Evolutionary conservation across 768 basidiomycete species (phyloP), one percentile per base, ranked within the genome.

Genomic region (Lactarius vividus): DNA sequence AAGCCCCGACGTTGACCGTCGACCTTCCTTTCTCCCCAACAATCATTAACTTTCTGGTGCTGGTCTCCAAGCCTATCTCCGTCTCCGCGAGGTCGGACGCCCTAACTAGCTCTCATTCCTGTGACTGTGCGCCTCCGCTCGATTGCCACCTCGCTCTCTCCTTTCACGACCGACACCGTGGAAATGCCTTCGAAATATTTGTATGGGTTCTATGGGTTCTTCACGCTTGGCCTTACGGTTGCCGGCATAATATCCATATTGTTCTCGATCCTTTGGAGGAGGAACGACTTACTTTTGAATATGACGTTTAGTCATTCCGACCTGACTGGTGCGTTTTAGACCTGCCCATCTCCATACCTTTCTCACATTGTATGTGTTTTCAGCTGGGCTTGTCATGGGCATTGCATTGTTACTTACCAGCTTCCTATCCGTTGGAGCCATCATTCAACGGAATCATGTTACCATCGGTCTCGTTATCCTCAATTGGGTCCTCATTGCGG

Each of bases 311-410:
- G 81, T 65, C 70, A 75, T 16, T 71, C 78, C 56, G 83, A 90
- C 69, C 79, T 92, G 46, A 84, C 80, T 33, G 83, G 92, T 89
- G 72, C 72, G 84, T 76, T 23, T 53, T 42, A 3, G 20, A 10
- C 26, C 26, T 35, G 23, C 20, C 37, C 23, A 26, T 42, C 15
- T 35, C 53, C 29, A 6, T 18, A 3, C 16, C 6, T 54, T 56
- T 26, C 40, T 59, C 57, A 53, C 31, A 28, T 61, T 39, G 20
- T 11, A 16, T 26, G 58, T 23, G 35, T 35, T 23, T 26, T 29
- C 71, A 95, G 94, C 85, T 69, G 94, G 91, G 13, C 81, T 85
- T 60, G 75, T 85, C 9, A 75, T 94, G 64, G 94, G 92, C 18
- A 81, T 89, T 52, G 73, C 82, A 37, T 78, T 94, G 59, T 76